phyloP scores from a whole-genome alignment of 1,284 basidiomycete genomes.

The Tilletiopsis washingtonensis region DNA sequence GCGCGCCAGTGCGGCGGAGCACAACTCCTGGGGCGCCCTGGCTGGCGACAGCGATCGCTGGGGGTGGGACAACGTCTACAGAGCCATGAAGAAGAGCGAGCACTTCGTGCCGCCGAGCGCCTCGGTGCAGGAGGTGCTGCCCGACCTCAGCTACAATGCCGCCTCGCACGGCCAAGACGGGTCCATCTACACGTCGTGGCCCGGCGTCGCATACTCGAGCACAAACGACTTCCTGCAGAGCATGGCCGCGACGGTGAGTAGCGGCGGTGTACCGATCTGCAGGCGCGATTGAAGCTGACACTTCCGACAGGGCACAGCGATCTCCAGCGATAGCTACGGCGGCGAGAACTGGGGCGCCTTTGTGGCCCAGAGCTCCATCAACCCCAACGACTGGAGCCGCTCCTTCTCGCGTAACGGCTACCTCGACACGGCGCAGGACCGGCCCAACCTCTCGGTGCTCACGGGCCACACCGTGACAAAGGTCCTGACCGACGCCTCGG shows the following conservation, averaged over 20 bases:
- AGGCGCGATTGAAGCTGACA: no score
- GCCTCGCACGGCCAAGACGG: conserved; percentile 52
- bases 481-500: conserved; percentile 54
- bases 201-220: conserved; percentile 18
- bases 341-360: conserved; percentile 55
- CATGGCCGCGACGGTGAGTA: conserved; percentile 30
- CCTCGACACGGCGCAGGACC: conserved; percentile 58
- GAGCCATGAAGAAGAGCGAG: conserved; percentile 53
- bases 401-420: conserved; percentile 64
- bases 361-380: conserved; percentile 60
- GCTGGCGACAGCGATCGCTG: conserved; percentile 14
- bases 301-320: conserved; percentile 53
- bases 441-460: conserved; percentile 60
- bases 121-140: conserved; percentile 14
- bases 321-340: conserved; percentile 51
- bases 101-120: conserved; percentile 49
- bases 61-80: conserved; percentile 26
- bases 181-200: conserved; percentile 48
- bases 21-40: conserved; percentile 23
- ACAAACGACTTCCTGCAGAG: conserved; percentile 26
- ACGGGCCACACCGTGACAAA: conserved; percentile 59
- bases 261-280: no score
- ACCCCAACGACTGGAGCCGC: conserved; percentile 59
- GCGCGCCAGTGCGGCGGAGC: conserved; percentile 20
- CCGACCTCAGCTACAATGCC: conserved; percentile 34